Conservation (phyloP, 139 green algal species). For the Chloropicon primus region DNA sequence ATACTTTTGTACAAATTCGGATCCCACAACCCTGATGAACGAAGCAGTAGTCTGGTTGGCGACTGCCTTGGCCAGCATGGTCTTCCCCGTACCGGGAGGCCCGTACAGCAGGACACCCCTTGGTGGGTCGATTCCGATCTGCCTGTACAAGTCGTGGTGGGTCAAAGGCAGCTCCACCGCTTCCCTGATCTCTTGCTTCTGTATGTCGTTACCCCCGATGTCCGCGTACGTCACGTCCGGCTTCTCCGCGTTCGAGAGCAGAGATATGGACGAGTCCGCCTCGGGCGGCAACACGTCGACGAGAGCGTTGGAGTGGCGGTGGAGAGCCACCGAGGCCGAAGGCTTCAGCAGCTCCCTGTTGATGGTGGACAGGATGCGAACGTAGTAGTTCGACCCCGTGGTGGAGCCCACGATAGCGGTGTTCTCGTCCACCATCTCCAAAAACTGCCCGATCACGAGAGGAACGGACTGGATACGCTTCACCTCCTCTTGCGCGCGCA, state of each 20-base stretch:
- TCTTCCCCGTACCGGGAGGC: slow-evolving; percentile 81
- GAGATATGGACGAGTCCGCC: slow-evolving; percentile 89
- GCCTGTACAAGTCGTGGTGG: slow-evolving; percentile 85
- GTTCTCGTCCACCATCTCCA: slow-evolving; percentile 92
- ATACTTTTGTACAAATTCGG: slow-evolving; percentile 99
- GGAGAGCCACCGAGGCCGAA: slow-evolving; percentile 81
- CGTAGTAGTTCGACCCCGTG: slow-evolving; percentile 82
- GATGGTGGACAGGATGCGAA: slow-evolving; percentile 88
- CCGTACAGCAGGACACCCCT: slow-evolving; percentile 93
- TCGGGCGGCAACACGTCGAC: slow-evolving; percentile 97
- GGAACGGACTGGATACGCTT: slow-evolving; percentile 76
- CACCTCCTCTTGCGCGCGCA: slow-evolving; percentile 95
- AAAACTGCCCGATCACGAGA: slow-evolving; percentile 96
- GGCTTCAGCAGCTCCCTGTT: slow-evolving; percentile 96
- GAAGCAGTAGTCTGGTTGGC: slow-evolving; percentile 93
- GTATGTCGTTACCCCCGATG: slow-evolving; percentile 94
- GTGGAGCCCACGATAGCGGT: slow-evolving; percentile 94
- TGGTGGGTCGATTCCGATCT: slow-evolving; percentile 93
- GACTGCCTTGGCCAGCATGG: slow-evolving; percentile 91
- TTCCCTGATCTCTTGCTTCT: slow-evolving; percentile 99
- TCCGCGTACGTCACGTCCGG: slow-evolving; percentile 93
- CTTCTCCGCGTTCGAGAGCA: slow-evolving; percentile 78
- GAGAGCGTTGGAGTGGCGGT: slow-evolving; percentile 93
- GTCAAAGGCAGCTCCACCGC: slow-evolving; percentile 96
- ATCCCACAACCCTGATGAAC: slow-evolving; percentile 95